Base-by-base conservation (phyloP, 2,329 filamentous ascomycete genomes). In the Trichoderma sp. region DNA sequence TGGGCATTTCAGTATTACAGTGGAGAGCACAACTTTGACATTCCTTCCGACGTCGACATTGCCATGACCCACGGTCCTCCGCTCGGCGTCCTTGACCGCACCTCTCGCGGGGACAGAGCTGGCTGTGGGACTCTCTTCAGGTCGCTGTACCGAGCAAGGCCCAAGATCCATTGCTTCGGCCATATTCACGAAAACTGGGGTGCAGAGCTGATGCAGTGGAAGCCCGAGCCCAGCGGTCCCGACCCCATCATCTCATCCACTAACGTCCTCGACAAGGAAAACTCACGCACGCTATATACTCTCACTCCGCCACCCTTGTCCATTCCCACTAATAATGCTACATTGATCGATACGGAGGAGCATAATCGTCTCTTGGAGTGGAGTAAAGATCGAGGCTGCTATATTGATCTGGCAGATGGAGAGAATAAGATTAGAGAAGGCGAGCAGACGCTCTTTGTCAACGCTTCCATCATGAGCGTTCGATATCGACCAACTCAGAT, bases 141-240 rank as follows among this genome's bases (percentile, higher is more conserved):
- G 0, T 83, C 86, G 0, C 73, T 88, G 0, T 78, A 80, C 1
- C 73, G 74, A 0, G 79, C 82, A 1, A 78, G 77, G 33, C 86
- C 86, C 1, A 74, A 75, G 7, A 71, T 88, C 4, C 85, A 87
- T 74, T 88, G 85, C 74, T 88, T 88, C 69, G 86, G 86, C 0
- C 87, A 88, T 70, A 84, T 88, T n/a, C 87, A 89, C 73, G 85
- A 87, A 72, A 83, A 80, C 0, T 90, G 87, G 86, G 89, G 88
- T 3, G 83, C 81, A 0, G 84, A 83, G 64, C 70, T 86, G 3
- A 82, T 87, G 0, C 77, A 79, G 1, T 91, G 88, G 89, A 77
- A 75, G 14, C 27, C 71, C 10, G 47, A 31, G 21, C 13, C 67
- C 24, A 56, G 80, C 78, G 6, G 40, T n/a, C 11, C 6, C 3